Evolutionary conservation across 2,329 filamentous ascomycete genomes (phyloP).

Genomic region (Cladorrhinum sp.): DNA sequence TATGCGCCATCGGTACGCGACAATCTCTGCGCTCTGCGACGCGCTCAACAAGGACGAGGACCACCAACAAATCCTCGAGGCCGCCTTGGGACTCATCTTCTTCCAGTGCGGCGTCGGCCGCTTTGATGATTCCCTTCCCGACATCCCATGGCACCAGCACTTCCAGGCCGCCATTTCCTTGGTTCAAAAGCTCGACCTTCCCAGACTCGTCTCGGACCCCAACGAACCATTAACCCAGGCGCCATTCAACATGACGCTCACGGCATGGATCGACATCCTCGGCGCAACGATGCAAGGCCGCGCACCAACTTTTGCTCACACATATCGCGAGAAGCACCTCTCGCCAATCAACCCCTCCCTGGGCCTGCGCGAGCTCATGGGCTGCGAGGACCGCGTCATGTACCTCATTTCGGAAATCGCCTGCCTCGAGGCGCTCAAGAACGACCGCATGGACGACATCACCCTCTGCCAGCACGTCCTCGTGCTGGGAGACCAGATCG

Average conservation of each 20-base stretch:
- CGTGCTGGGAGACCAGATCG: constrained; percentile 82
- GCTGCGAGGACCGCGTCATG: constrained; percentile 96
- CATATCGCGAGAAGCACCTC: constrained; percentile 92
- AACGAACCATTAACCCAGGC: constrained; percentile 60
- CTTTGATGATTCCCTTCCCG: constrained; percentile 77
- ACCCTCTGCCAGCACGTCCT: constrained; percentile 85
- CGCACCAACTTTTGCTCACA: constrained; percentile 84
- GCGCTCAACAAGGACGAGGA: constrained; percentile 76
- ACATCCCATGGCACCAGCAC: constrained; percentile 96
- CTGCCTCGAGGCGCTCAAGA: constrained; percentile 86
- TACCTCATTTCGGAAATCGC: constrained; percentile 97
- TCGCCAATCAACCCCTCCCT: constrained; percentile 58
- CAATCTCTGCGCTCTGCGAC: constrained; percentile 81
- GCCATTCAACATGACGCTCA: constrained; percentile 92
- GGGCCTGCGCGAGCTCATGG: constrained; percentile 90
- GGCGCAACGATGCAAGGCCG: constrained; percentile 88
- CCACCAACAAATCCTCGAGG: constrained; percentile 85
- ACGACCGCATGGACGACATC: constrained; percentile 78
- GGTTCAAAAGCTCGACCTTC: constrained; percentile 79
- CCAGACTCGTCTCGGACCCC: constrained; percentile 60
- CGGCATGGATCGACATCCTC: constrained; percentile 95
- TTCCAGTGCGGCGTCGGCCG: constrained; percentile 91
- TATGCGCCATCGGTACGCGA: constrained; percentile 84
- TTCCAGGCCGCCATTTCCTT: constrained; percentile 87
- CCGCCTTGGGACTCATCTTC: constrained; percentile 91